These are phyloP conservation scores for Stachybotrys chartarum DNA, from an alignment of 2,329 filamentous ascomycete genomes.

Conservation along the genomic window DNA sequence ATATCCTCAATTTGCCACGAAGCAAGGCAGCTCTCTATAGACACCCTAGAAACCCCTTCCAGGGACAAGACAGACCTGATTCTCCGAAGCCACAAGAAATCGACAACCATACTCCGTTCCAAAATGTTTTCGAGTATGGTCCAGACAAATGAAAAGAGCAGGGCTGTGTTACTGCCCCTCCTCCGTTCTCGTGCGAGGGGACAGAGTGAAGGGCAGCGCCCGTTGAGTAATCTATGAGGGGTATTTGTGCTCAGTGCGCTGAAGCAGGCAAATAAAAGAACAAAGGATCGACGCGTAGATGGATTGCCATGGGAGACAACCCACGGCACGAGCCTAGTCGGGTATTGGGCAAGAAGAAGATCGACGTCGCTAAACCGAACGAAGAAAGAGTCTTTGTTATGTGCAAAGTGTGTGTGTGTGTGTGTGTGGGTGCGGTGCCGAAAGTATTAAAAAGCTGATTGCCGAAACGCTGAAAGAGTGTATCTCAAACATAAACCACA, in stretches of 20 bases:
- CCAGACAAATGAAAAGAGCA: background rate
- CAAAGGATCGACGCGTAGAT: constrained; percentile 6
- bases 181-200: background rate
- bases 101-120: background rate
- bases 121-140: background rate
- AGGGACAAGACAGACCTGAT: background rate
- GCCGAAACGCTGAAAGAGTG: constrained; percentile 3
- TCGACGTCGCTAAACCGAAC: constrained; percentile 17
- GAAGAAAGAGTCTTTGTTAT: constrained; percentile 14
- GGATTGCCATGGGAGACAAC: constrained; percentile 10
- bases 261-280: constrained; percentile 10
- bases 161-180: background rate
- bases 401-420: constrained; percentile 13
- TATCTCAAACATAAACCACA: constrained; percentile 8
- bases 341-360: constrained; percentile 18
- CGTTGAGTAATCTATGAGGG: constrained; percentile 23
- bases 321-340: constrained; percentile 13
- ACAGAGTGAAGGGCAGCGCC: background rate
- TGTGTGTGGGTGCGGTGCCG: constrained; percentile 13
- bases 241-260: constrained; percentile 26
- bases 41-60: background rate
- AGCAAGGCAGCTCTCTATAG: background rate
- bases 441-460: constrained; percentile 8
- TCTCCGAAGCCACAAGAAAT: background rate
- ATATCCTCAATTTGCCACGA: background rate